Evolutionary conservation across 106 monocot genomes (phyloP).

Genomic region (Allium cepa): DNA sequence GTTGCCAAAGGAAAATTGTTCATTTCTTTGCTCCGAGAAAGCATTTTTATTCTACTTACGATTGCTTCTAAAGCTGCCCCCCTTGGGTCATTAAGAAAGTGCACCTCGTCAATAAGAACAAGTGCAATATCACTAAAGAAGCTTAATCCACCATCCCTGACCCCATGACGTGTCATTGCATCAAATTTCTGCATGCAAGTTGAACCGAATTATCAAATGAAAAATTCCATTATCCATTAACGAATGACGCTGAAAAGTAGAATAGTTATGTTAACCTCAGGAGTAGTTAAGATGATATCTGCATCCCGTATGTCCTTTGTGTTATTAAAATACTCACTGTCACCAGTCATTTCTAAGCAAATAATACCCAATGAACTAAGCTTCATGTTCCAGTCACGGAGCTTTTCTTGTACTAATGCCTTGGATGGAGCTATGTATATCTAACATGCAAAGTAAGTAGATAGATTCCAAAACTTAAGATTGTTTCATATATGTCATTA

Average conservation of each 20-base stretch:
- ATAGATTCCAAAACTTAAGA: too few species aligned
- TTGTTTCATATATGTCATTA: too few species aligned
- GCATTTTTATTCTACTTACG: constrained; percentile 94
- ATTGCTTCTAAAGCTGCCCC: constrained; percentile 94
- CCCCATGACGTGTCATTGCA: constrained; percentile 73
- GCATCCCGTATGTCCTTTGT: constrained; percentile 63
- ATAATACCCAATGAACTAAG: constrained; percentile 56
- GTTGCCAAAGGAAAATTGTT: constrained; percentile 40
- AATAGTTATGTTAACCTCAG: constrained; percentile 47
- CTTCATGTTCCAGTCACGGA: constrained; percentile 91
- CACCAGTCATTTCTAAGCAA: constrained; percentile 95
- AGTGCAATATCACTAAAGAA: constrained; percentile 96
- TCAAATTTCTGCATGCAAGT: constrained; percentile 71
- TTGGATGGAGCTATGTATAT: constrained; percentile 96
- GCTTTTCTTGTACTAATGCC: constrained; percentile 93
- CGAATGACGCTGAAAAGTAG: background rate
- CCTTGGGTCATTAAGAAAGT: constrained; percentile 85
- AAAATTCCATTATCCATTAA: background rate
- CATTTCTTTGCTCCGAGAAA: constrained; percentile 72
- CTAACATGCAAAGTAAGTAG: background rate
- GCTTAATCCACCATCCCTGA: constrained; percentile 74
- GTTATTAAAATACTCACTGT: constrained; percentile 59
- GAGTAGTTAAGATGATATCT: constrained; percentile 89
- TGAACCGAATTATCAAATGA: background rate
- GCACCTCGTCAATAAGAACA: constrained; percentile 93